These are phyloP conservation scores for Fomitopsis betulina DNA, from an alignment of 1,284 basidiomycete species.

Conservation along the genomic window DNA sequence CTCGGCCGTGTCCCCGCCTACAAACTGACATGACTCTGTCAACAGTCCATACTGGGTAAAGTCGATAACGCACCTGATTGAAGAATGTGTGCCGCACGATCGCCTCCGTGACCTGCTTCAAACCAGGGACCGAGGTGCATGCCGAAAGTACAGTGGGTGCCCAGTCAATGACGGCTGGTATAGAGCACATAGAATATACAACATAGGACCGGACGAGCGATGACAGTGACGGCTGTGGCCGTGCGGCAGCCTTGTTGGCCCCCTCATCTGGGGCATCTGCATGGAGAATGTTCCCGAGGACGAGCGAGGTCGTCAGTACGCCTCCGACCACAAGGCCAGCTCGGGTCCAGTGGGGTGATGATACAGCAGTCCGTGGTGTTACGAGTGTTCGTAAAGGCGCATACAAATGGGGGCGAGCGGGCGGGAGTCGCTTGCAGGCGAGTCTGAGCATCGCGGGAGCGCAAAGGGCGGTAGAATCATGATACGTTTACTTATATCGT, in stretches of 20 bases:
- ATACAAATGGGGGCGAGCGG: neutral
- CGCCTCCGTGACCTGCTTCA: conserved; percentile 63
- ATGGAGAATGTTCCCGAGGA: conserved; percentile 9
- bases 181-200: conserved; percentile 79
- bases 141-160: conserved; percentile 68
- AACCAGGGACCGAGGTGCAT: conserved; percentile 60
- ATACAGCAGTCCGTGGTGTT: conserved; percentile 2
- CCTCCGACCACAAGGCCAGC: conserved; percentile 10
- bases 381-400: conserved; percentile 7
- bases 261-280: conserved; percentile 10
- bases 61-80: conserved; percentile 47
- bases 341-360: conserved; percentile 4
- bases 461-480: neutral
- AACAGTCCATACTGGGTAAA: neutral
- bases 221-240: conserved; percentile 29
- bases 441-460: conserved; percentile 3
- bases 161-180: conserved; percentile 74
- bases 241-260: conserved; percentile 7
- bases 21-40: conserved; percentile 51
- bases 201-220: conserved; percentile 65
- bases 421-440: neutral
- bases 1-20: conserved; percentile 80
- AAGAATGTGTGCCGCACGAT: conserved; percentile 85
- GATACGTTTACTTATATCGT: neutral
- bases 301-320: conserved; percentile 9